Evolutionary conservation across 177 flowering plant genomes (phyloP), one percentile per base, ranked within the genome.

Genomic region (Vitis hybrid): DNA sequence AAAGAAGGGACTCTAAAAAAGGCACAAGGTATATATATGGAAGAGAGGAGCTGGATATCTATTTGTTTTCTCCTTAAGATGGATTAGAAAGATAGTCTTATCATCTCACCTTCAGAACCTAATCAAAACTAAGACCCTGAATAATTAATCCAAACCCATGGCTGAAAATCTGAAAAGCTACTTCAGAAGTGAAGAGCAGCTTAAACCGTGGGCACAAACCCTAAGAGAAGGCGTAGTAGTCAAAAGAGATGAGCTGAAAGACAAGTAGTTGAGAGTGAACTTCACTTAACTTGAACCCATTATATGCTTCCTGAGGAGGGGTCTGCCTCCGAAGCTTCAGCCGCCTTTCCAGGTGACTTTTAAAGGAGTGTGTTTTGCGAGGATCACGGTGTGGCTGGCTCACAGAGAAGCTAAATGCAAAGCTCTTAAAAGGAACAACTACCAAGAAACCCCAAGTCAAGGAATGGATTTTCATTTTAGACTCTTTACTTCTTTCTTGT

Each of bases 311-410:
- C 88, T 78, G 70, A 64, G 62, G 61, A 84, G 89, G 90, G 81
- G 80, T 78, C 81, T 81, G 77, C 74, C 81, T 71, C 97, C 94
- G 89, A 85, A 87, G 85, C 78, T 82, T 88, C 81, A 80, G 97
- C 94, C 92, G 88, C 74, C 82, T 81, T 90, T 94, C 83, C 70
- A 68, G 94, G 88, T 82, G 88, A 81, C 84, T 84, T 78, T 74
- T 81, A 74, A 85, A 60, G 70, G 66, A 71, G 75, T 67, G 70
- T 74, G 70, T 67, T 68, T 71, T 64, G 77, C 79, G 76, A 76
- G 65, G 79, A 75, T 51, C 65, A 22, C 57, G 76, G 66, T 76
- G 71, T 33, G 74, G 70, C 62, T 78, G 77, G 71, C 71, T 70
- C 39, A 12, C 10, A 39, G 51, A 77, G 74, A 73, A 69, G 58